phyloP scores from a whole-genome alignment of 371 early-diverging fungal genomes.

The Syncephalastrum racemosum region DNA sequence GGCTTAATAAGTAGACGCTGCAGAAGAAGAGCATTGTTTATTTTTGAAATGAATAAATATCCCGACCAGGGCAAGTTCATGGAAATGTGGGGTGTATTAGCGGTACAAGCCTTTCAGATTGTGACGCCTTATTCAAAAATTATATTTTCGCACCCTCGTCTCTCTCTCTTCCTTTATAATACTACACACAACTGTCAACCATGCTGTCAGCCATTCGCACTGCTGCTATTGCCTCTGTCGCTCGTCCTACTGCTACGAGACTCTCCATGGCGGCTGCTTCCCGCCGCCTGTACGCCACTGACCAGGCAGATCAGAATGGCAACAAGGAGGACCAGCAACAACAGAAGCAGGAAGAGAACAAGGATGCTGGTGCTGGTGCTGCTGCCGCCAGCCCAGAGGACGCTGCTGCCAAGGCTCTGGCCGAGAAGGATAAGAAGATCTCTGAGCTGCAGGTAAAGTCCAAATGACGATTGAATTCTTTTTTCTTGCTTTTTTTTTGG shows the following conservation, averaged over 20 bases:
- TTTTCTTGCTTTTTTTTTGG: no score
- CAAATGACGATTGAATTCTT: no score
- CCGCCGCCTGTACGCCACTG: constrained; percentile 33
- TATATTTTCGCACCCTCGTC: no score
- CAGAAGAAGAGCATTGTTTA: no score
- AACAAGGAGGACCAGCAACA: constrained; percentile 20
- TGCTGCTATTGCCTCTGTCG: constrained; percentile 24
- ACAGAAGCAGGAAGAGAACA: constrained; percentile 2
- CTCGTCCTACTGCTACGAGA: constrained; percentile 11
- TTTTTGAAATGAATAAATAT: no score
- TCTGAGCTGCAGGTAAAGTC: constrained; percentile 78
- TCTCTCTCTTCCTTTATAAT: no score
- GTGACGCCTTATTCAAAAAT: no score
- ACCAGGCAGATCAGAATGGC: constrained; percentile 16
- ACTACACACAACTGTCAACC: constrained; percentile 6
- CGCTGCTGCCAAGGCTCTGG: constrained; percentile 44
- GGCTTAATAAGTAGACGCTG: no score
- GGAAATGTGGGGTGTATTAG: no score
- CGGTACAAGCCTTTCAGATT: no score
- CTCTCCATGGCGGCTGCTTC: constrained; percentile 6
- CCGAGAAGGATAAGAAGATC: constrained; percentile 80
- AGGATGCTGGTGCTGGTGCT: constrained; percentile 9
- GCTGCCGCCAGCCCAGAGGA: constrained; percentile 26
- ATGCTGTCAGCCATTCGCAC: constrained; percentile 20
- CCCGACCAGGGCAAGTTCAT: no score